phyloP scores from a whole-genome alignment of 371 early-diverging fungal genomes.

The Mucor plumbeus region DNA sequence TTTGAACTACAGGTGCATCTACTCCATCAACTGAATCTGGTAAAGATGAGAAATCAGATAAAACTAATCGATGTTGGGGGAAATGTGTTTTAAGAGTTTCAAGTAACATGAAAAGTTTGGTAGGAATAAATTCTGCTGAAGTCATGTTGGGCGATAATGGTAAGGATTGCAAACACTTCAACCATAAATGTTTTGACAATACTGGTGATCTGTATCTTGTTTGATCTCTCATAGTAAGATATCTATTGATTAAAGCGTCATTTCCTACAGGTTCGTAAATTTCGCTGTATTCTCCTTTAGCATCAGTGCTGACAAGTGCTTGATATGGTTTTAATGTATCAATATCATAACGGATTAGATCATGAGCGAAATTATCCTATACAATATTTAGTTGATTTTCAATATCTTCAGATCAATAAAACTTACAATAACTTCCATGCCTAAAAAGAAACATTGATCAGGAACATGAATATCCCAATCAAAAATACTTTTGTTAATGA shows the following conservation, averaged over 20 bases:
- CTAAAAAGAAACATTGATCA: conserved; percentile 85
- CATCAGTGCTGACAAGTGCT: conserved; percentile 77
- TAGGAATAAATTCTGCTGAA: conserved; percentile 84
- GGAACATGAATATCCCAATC: conserved; percentile 76
- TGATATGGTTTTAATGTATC: conserved; percentile 71
- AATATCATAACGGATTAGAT: conserved; percentile 82
- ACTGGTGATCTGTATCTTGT: conserved; percentile 68
- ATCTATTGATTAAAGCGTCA: conserved; percentile 74
- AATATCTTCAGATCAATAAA: not conserved
- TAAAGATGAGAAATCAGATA: conserved; percentile 82
- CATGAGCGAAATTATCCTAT: conserved; percentile 92
- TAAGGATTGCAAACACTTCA: conserved; percentile 61
- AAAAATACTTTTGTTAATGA: conserved; percentile 86
- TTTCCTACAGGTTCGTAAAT: conserved; percentile 71
- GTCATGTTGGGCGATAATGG: conserved; percentile 90
- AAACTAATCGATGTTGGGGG: conserved; percentile 80
- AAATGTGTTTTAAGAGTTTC: conserved; percentile 72
- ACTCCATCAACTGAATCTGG: conserved; percentile 77
- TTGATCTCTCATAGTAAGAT: conserved; percentile 49
- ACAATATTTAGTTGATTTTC: too few relatives aligned
- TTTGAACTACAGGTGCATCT: conserved; percentile 91
- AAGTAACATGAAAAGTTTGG: conserved; percentile 71
- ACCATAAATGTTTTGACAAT: conserved; percentile 52
- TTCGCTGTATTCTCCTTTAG: conserved; percentile 78
- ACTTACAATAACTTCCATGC: conserved; percentile 84